A percentile compares a stretch with the other conserved stretches of the same genome.
Evolutionary conservation across 768 basidiomycete species (phyloP).

Genomic region (Chiua virens): DNA sequence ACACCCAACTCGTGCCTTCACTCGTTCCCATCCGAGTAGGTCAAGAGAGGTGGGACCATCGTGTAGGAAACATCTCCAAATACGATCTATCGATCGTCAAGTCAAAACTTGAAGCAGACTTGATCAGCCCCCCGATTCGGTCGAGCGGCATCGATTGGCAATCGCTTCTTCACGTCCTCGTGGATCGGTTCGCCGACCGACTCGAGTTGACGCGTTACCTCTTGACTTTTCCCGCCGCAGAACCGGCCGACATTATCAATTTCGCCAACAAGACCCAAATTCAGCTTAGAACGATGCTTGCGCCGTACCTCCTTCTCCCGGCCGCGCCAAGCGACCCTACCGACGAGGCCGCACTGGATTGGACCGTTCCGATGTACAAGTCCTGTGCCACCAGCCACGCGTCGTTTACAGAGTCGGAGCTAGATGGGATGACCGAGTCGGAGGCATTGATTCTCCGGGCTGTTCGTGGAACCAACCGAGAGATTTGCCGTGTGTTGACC

Average conservation of each 20-base stretch:
- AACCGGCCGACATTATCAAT: background rate
- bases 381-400: conserved; percentile 25
- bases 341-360: conserved; percentile 1
- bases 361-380: conserved; percentile 30
- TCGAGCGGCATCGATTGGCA: conserved; percentile 36
- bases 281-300: conserved; percentile 21
- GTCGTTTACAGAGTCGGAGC: background rate
- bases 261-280: conserved; percentile 1
- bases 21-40: conserved; percentile 24
- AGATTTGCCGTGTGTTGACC: conserved; percentile 1
- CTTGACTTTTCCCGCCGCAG: conserved; percentile 9
- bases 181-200: conserved; percentile 24
- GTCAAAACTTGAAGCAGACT: conserved; percentile 6
- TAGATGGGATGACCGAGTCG: conserved; percentile 18
- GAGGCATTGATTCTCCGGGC: background rate
- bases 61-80: conserved; percentile 24
- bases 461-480: background rate
- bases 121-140: conserved; percentile 10
- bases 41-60: conserved; percentile 34
- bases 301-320: conserved; percentile 20
- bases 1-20: conserved; percentile 31
- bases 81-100: conserved; percentile 15
- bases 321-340: background rate
- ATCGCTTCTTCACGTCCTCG: conserved; percentile 14
- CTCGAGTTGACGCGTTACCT: conserved; percentile 23